Percentiles rank a stretch among this genome's conserved stretches.
phyloP scores from a whole-genome alignment of 192 early-diverging fungal species.

The Backusella circina region DNA sequence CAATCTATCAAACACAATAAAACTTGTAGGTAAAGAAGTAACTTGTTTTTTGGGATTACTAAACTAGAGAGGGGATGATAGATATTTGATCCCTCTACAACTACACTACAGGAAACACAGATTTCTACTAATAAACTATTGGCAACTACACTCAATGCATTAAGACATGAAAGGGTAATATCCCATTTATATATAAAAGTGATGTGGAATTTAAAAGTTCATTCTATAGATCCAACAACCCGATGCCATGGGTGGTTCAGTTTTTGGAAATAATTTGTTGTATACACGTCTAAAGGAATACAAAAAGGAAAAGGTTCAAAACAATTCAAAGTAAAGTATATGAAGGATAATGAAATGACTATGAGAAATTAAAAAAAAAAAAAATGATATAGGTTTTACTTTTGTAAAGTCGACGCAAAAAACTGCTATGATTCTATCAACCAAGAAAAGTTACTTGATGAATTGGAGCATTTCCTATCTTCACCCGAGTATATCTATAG shows the following conservation, averaged over 20 bases:
- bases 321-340: neutral
- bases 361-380: neutral
- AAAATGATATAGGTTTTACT: neutral
- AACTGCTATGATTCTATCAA: conserved; percentile 6
- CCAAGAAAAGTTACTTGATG: neutral
- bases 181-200: neutral
- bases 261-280: neutral
- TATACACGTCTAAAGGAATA: neutral
- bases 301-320: neutral
- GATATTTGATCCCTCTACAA: neutral
- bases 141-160: neutral
- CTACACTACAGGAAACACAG: neutral
- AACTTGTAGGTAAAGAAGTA: neutral
- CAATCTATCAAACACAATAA: neutral
- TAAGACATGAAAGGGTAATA: neutral
- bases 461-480: neutral
- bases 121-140: neutral
- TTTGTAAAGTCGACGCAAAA: neutral
- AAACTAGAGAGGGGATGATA: neutral
- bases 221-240: neutral
- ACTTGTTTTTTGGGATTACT: too few species aligned
- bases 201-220: neutral
- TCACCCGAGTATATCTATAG: neutral
- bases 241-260: neutral
- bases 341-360: neutral